Percentiles rank a stretch among this genome's conserved stretches.
Conservation (phyloP, 768 basidiomycete species). For the Mycena alexandri region DNA sequence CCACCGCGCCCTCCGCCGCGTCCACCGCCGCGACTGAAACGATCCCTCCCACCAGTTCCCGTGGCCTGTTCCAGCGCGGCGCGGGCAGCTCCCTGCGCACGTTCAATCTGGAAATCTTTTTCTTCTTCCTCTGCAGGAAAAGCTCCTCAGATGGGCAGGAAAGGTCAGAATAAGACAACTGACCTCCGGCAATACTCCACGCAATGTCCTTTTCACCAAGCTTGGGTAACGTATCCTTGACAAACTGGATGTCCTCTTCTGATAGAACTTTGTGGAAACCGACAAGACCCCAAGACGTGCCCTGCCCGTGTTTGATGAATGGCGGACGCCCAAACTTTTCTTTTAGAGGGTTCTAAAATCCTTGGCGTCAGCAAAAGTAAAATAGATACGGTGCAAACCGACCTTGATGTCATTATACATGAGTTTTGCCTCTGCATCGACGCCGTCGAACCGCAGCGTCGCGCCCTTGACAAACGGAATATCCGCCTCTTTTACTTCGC, state of each 20-base stretch:
- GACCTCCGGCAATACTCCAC: slow-evolving; percentile 76
- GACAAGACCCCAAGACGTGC: slow-evolving; percentile 63
- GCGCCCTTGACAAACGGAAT: slow-evolving; percentile 67
- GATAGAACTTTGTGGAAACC: slow-evolving; percentile 75
- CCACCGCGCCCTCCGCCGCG: slow-evolving; percentile 62
- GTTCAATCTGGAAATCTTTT: slow-evolving; percentile 79
- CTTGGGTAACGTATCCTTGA: slow-evolving; percentile 74
- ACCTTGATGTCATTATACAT: slow-evolving; percentile 67
- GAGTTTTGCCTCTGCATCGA: slow-evolving; percentile 57
- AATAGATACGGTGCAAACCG: slow-evolving; percentile 12
- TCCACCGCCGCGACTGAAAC: slow-evolving; percentile 48
- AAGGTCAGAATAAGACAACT: slow-evolving; percentile 36
- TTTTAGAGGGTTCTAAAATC: slow-evolving; percentile 59
- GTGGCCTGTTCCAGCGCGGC: slow-evolving; percentile 54
- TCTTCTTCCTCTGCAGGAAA: slow-evolving; percentile 72
- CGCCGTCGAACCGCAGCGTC: slow-evolving; percentile 70
- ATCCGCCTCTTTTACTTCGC: slow-evolving; percentile 72
- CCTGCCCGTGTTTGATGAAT: slow-evolving; percentile 64
- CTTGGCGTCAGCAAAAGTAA: background rate
- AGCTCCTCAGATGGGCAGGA: background rate
- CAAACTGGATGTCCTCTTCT: slow-evolving; percentile 79
- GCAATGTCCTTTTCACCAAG: slow-evolving; percentile 74
- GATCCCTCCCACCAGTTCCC: slow-evolving; percentile 41
- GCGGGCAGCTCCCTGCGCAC: slow-evolving; percentile 77
- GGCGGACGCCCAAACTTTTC: slow-evolving; percentile 63